Evolutionary conservation across 805 yeast genomes (phyloP).

Genomic region (Candida incommunis): DNA sequence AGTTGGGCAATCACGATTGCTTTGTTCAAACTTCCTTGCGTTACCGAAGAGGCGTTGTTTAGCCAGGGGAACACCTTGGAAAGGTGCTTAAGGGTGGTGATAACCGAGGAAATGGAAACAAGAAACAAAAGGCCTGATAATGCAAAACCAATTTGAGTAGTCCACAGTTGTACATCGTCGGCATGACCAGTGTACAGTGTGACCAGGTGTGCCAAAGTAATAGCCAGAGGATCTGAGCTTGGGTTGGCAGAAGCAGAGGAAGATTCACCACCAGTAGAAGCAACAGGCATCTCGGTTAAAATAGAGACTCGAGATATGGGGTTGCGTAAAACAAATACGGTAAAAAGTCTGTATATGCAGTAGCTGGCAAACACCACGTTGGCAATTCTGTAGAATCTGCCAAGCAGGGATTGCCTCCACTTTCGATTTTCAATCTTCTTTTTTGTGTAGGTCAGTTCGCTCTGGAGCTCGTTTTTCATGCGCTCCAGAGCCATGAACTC

Average conservation of each 20-base stretch:
- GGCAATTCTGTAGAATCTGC: conserved; percentile 14
- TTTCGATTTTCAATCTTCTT: conserved; percentile 15
- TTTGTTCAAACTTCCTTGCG: neutral
- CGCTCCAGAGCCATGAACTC: conserved; percentile 23
- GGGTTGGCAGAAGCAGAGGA: neutral
- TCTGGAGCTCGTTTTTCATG: conserved; percentile 19
- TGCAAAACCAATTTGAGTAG: conserved; percentile 26
- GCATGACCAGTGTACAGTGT: conserved; percentile 5
- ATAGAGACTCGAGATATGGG: conserved; percentile 9
- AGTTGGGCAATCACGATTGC: conserved; percentile 19
- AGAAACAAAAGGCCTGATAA: conserved; percentile 24
- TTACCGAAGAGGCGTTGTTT: neutral
- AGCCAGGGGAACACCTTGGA: conserved; percentile 14
- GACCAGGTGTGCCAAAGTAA: conserved; percentile 13
- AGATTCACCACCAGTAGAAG: conserved; percentile 2
- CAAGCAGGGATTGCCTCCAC: conserved; percentile 17
- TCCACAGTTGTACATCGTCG: conserved; percentile 20
- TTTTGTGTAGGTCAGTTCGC: conserved; percentile 17
- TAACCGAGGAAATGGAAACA: conserved; percentile 24
- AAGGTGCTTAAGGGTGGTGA: conserved; percentile 20
- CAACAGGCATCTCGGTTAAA: neutral
- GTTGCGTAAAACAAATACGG: conserved; percentile 17
- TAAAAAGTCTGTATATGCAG: conserved; percentile 27
- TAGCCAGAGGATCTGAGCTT: conserved; percentile 15
- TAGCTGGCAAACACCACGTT: conserved; percentile 24